Evolutionary conservation across 176 grass and related monocot species (phyloP).

Genomic region (Poa pratensis): DNA sequence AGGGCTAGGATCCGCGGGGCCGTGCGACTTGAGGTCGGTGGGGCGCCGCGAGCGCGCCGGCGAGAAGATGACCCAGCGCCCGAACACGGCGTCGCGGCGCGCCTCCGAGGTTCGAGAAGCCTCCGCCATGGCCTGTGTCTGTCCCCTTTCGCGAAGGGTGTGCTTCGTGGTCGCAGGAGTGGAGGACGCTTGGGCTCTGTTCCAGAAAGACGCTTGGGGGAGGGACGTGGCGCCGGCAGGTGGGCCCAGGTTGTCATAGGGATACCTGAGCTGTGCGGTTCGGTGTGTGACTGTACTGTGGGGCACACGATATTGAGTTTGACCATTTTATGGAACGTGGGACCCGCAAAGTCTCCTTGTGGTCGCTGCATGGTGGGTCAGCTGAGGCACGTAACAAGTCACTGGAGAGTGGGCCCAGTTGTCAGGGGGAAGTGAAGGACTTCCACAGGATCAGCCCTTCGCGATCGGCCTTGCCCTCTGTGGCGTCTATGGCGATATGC

Average conservation of each 20-base stretch:
- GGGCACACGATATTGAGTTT: not conserved
- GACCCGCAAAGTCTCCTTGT: not conserved
- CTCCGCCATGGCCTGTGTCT: not conserved
- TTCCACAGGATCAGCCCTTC: no score
- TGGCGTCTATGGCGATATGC: no score
- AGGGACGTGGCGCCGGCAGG: not conserved
- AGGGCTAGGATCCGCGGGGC: conserved; percentile 48
- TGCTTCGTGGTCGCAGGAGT: not conserved
- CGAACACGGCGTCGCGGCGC: conserved; percentile 73
- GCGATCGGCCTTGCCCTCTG: no score
- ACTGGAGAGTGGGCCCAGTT: no score
- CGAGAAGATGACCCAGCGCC: conserved; percentile 81
- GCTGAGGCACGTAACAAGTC: no score
- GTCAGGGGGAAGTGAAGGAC: no score
- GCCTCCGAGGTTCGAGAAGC: conserved; percentile 66
- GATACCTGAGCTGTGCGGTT: not conserved
- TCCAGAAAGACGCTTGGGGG: not conserved
- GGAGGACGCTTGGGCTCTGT: conserved; percentile 7
- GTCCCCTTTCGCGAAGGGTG: conserved; percentile 1
- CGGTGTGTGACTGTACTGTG: not conserved
- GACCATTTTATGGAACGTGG: not conserved
- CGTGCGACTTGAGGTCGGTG: conserved; percentile 86
- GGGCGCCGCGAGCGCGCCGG: conserved; percentile 84
- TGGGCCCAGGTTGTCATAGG: not conserved
- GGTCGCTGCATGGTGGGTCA: not conserved